phyloP scores from a whole-genome alignment of 768 basidiomycete genomes.

The Hygrophorus pudorinus region DNA sequence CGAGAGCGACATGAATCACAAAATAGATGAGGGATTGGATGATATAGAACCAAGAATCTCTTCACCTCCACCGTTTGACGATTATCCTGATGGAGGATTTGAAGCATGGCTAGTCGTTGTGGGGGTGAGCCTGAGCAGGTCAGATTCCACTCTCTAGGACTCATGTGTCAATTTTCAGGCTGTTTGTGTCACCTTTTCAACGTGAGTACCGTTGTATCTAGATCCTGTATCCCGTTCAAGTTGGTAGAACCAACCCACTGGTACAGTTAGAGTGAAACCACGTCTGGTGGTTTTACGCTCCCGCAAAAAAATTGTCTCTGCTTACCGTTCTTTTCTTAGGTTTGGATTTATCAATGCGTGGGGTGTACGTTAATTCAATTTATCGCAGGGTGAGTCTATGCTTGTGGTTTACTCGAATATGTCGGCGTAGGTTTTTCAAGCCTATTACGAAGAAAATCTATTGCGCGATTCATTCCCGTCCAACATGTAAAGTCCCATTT shows the following conservation, averaged over 20 bases:
- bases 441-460: conserved; percentile 41
- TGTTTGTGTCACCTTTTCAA: conserved; percentile 25
- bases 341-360: conserved; percentile 48
- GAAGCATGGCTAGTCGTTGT: conserved; percentile 32
- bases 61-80: not conserved
- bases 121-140: conserved; percentile 22
- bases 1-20: too few relatives aligned
- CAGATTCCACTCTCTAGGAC: not conserved
- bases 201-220: conserved; percentile 18
- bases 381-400: not conserved
- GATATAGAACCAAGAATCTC: too few relatives aligned
- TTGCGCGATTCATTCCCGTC: conserved; percentile 36
- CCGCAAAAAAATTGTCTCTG: not conserved
- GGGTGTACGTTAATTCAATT: conserved; percentile 31
- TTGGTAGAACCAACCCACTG: not conserved
- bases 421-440: conserved; percentile 41
- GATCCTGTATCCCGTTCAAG: not conserved
- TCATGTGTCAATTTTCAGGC: conserved; percentile 1
- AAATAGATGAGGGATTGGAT: too few relatives aligned
- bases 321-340: conserved; percentile 15
- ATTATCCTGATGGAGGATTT: conserved; percentile 30
- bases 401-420: not conserved
- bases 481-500: conserved; percentile 31
- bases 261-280: not conserved
- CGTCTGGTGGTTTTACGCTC: not conserved